Percentiles rank a stretch among this genome's conserved stretches.
Evolutionary conservation across 768 basidiomycete genomes (phyloP).

Genomic region (Mycena kentingensis): DNA sequence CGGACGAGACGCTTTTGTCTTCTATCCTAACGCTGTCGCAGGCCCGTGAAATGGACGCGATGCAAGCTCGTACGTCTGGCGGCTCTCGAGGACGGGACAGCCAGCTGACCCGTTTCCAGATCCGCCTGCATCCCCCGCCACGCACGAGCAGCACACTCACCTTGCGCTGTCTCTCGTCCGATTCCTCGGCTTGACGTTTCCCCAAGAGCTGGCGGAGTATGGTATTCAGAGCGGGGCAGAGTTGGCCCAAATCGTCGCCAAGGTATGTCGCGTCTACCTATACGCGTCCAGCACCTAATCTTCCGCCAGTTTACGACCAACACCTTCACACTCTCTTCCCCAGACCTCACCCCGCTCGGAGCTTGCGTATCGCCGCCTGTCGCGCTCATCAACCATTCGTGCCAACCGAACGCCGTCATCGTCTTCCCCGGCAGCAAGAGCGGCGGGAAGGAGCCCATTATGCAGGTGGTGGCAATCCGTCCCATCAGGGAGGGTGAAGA

Average conservation of each 20-base stretch:
- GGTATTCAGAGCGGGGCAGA: slow-evolving; percentile 60
- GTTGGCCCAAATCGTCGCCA: slow-evolving; percentile 71
- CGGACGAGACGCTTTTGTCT: too few relatives aligned
- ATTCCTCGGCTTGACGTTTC: slow-evolving; percentile 63
- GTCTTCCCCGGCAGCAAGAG: slow-evolving; percentile 70
- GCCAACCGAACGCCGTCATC: slow-evolving; percentile 85
- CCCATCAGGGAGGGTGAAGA: slow-evolving; percentile 69
- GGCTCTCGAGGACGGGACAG: not conserved
- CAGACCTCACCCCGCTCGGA: slow-evolving; percentile 79
- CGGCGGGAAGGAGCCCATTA: slow-evolving; percentile 54
- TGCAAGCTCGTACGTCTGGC: slow-evolving; percentile 73
- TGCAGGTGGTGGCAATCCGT: slow-evolving; percentile 75
- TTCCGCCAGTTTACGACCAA: slow-evolving; percentile 81
- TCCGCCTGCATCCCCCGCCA: slow-evolving; percentile 50
- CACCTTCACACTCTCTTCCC: slow-evolving; percentile 82
- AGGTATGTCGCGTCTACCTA: slow-evolving; percentile 43
- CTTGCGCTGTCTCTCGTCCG: slow-evolving; percentile 74
- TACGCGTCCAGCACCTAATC: slow-evolving; percentile 2
- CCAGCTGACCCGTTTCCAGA: slow-evolving; percentile 43
- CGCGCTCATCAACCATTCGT: slow-evolving; percentile 88
- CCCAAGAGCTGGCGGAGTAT: slow-evolving; percentile 58
- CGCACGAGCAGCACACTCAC: slow-evolving; percentile 62
- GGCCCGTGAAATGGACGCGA: slow-evolving; percentile 62
- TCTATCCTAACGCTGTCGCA: slow-evolving; percentile 26
- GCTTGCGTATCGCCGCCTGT: slow-evolving; percentile 78